Base-by-base conservation (phyloP, 179 eudicot species). In the Spinacia oleracea region DNA sequence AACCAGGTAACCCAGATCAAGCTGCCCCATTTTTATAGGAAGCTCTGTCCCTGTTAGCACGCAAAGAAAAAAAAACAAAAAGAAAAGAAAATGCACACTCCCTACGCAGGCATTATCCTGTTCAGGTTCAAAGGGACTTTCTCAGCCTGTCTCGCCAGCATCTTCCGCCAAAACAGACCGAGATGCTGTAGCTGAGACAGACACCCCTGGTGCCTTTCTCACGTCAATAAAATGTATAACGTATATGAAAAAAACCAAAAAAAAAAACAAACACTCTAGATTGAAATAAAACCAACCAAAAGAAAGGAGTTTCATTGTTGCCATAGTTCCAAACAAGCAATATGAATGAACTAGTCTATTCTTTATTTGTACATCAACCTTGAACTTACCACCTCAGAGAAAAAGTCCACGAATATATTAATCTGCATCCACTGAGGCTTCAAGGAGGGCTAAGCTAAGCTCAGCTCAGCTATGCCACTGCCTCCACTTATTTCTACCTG, bases 91-190 rank as follows among this genome's bases (percentile, higher is more conserved):
- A 79, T 70, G 97, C 97, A 93, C 98, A 21, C 97, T 94, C 98
- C 98, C 98, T 94, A 92, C 91, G 98, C 98, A 94, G 97, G 98
- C 84, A 94, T 92, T 92, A 90, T 86, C 97, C 97, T 91, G 98
- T 94, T 94, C 97, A 91, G 98, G 98, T 92, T 86, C 98, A 59
- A 94, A 94, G 97, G 97, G 97, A 91, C 97, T 92, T 90, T 92
- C 98, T 92, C 98, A 92, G 97, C 87, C 97, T 89, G 91, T 78
- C 86, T 86, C 51, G 79, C 88, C 76, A 76, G 80, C 83, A 66
- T 75, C 76, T 69, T 64, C 76, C 16, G 59, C 69, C 81, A 38
- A 43, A 55, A 78, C 38, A 70, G 83, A n/a, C 70, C 62, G 70
- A 71, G 62, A 79, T 77, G 87, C 87, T 80, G 83, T 68, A 82